phyloP scores from a whole-genome alignment of 257 asterid species.

The Solanum boliviense region DNA sequence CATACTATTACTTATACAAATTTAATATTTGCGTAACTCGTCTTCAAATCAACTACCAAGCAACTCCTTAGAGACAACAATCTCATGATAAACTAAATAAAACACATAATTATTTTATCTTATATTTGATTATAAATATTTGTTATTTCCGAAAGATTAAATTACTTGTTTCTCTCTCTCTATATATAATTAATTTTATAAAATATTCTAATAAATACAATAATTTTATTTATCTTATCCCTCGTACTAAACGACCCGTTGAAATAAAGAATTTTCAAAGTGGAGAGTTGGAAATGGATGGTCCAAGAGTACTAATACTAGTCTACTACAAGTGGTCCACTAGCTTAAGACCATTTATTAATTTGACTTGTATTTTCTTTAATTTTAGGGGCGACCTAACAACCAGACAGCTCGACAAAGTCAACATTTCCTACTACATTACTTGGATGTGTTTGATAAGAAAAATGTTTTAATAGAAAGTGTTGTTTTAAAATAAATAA shows the following conservation, averaged over 20 bases:
- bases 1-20: not conserved
- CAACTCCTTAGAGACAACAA: not conserved
- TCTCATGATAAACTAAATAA: too few species aligned
- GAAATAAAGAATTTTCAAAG: not conserved
- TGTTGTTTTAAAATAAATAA: too few species aligned
- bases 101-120: not conserved
- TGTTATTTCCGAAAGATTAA: fast-evolving
- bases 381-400: not conserved
- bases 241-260: not conserved
- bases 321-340: not conserved
- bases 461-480: too few species aligned
- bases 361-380: not conserved
- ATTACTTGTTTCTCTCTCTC: too few species aligned
- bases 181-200: not conserved
- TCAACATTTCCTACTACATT: not conserved
- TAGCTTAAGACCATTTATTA: not conserved
- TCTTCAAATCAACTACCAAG: not conserved
- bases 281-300: not conserved
- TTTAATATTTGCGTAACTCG: not conserved
- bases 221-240: not conserved
- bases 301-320: not conserved
- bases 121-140: not conserved
- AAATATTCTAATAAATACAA: not conserved
- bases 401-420: not conserved
- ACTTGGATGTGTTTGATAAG: not conserved